Evolutionary conservation across 352 stramenopile species (phyloP), one percentile per base, ranked within the genome.

Genomic region (Detonula confervacea): DNA sequence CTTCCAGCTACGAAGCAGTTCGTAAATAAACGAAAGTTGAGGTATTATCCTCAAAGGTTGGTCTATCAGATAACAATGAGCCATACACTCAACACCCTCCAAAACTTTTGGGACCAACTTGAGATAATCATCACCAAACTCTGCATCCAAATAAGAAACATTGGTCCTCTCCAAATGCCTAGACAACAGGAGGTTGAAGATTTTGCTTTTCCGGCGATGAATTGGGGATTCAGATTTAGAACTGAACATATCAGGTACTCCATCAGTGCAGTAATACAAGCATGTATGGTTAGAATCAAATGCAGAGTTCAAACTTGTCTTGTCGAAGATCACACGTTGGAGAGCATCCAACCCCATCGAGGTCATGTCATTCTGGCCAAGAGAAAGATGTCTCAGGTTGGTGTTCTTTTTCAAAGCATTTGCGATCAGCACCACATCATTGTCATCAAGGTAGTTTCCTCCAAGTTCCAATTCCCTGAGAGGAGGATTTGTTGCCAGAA

Each of bases 401-500:
- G 47, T 56, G 47, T 56, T 56, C 6, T 56, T 6, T 56, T 56
- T 29, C 47, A 56, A 12, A 5, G 47, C 18, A 6, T 24, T 9
- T 29, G 47, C 47, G 14, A 56, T 56, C 14, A 56, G 14, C 14
- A 11, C 14, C 8, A 29, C 47, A 56, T 56, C 47, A 14, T 29
- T 29, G 24, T 56, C 14, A 14, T 29, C 47, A 56, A 56, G 5
- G 14, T 12, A 5, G 14, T 12, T 56, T 6, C 14, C 18, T 11
- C 14, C 14, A 12, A 56, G 47, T 29, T 56, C 47, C 47, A 56
- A 29, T 11, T 29, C 5, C 47, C 5, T 29, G 5, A 56, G 14
- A 56, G 47, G 8, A 56, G 47, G 47, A 56, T 56, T 56, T 29
- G 18, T 29, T 29, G 47, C 47, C 5, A 56, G 47, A 14, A 29